Conservation (phyloP, 495 filamentous ascomycete species). For the Aspergillus egyptiacus region DNA sequence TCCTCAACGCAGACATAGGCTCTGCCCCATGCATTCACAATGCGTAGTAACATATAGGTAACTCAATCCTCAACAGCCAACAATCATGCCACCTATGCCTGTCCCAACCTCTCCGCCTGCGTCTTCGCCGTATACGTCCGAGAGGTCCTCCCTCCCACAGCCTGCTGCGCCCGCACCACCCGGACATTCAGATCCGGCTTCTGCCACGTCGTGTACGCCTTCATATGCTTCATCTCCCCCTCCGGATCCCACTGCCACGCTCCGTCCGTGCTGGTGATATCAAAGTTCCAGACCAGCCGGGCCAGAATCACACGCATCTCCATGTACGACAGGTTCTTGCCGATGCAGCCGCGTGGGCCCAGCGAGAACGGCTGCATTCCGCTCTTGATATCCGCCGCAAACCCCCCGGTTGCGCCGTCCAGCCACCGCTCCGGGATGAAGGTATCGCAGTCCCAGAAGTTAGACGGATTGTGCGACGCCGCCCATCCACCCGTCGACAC, state of each 20-base stretch:
- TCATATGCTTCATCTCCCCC: conserved; percentile 5
- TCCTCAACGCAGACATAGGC: too few species aligned
- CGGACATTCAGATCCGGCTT: conserved; percentile 4
- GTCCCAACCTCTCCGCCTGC: neutral
- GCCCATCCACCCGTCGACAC: conserved; percentile 22
- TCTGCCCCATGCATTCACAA: too few species aligned
- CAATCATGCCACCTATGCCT: too few species aligned
- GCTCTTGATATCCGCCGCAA: conserved; percentile 25
- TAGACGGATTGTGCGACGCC: conserved; percentile 18
- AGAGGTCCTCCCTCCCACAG: neutral
- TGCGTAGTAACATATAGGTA: too few species aligned
- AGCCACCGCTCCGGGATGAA: conserved; percentile 41
- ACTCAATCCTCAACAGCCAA: too few species aligned
- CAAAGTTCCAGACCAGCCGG: conserved; percentile 17
- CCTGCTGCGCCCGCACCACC: neutral
- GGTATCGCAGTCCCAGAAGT: conserved; percentile 28
- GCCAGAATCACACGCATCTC: conserved; percentile 14
- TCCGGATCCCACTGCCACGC: conserved; percentile 8
- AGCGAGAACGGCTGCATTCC: conserved; percentile 42
- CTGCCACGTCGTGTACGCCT: conserved; percentile 5
- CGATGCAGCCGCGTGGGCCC: conserved; percentile 45
- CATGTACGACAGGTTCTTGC: conserved; percentile 25
- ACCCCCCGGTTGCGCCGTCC: conserved; percentile 3
- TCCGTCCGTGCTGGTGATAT: conserved; percentile 7
- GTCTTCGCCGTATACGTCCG: neutral